Evolutionary conservation across 2,329 filamentous ascomycete genomes (phyloP), one percentile per base, ranked within the genome.

Genomic region (Fusarium ambrosium): DNA sequence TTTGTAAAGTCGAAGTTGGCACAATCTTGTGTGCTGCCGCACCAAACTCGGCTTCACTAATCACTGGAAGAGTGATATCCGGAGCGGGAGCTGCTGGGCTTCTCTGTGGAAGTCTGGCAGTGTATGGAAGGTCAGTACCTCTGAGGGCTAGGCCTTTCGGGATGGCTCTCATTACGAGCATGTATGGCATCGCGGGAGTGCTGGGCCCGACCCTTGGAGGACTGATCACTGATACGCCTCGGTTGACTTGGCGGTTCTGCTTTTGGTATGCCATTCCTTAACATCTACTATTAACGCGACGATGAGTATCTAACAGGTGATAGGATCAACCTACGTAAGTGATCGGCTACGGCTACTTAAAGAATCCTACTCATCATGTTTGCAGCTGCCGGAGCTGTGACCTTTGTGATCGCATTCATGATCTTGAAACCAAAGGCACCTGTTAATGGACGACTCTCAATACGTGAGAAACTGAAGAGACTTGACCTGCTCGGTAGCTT

Each of bases 1-100:
- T 2, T 41, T 73, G 3, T 77, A 81, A 3, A 81, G 90, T 91
- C 59, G 87, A 89, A 73, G 60, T 88, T 0, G 88, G 88, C 20
- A 85, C 82, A 6, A 77, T 89, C 7, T 81, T 90, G 32, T 89
- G 88, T 62, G 77, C 63, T 4, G 72, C 71, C 0, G 72, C 76
- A 1, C 71, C 65, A 1, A 64, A 53, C 4, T 69, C 71, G 1
- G 51, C 59, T 14, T 61, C 62, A 2, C 60, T 78, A 0, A 77
- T 78, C 10, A 51, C 71, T 3, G 80, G 70, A 18, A 79, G 87
- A 74, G 84, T 86, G 6, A 85, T 88, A 36, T 83, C 85, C 71
- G 87, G 87, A 61, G 82, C 86, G 29, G 87, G 87, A 41, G 84
- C 86, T 24, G 82, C 84, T 11, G 83, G 82, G 32, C 66, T 70